phyloP scores from a whole-genome alignment of 1,284 basidiomycete genomes.

The Trichosporon sp. region DNA sequence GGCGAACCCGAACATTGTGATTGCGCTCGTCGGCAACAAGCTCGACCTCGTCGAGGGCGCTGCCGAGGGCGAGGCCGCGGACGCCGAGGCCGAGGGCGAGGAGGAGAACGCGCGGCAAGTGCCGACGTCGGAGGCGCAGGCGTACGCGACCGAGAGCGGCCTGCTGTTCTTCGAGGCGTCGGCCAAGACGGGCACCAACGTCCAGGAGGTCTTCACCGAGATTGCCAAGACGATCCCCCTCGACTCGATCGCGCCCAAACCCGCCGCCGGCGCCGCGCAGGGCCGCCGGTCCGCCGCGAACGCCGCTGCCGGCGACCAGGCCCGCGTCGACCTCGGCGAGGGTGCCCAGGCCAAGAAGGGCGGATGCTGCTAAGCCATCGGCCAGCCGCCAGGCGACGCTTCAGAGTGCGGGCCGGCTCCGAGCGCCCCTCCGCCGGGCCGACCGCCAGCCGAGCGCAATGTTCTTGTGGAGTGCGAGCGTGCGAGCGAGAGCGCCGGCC shows the following conservation, averaged over 20 bases:
- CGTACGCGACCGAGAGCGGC: conserved; percentile 88
- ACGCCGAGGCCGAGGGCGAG: conserved; percentile 29
- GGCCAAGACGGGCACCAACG: conserved; percentile 95
- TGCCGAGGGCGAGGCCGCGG: conserved; percentile 56
- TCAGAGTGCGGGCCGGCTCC: too few relatives aligned
- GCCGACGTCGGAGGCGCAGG: conserved; percentile 86
- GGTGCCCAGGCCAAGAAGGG: conserved; percentile 49
- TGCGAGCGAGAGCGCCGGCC: neutral
- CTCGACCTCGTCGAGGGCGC: conserved; percentile 80
- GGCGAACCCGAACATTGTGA: conserved; percentile 98
- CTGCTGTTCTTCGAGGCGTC: conserved; percentile 96
- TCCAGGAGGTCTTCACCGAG: conserved; percentile 97
- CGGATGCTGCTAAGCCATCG: conserved; percentile 38
- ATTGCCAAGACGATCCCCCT: conserved; percentile 97
- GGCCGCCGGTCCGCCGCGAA: conserved; percentile 55
- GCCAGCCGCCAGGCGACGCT: neutral
- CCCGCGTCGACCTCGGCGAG: conserved; percentile 70
- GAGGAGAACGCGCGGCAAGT: conserved; percentile 65
- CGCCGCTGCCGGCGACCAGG: conserved; percentile 56
- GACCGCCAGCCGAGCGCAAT: neutral
- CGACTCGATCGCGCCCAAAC: conserved; percentile 78
- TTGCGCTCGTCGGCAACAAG: conserved; percentile 93
- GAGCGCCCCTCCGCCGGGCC: too few relatives aligned
- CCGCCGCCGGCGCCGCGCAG: conserved; percentile 57
- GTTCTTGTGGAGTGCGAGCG: neutral